phyloP scores from a whole-genome alignment of 108 stramenopile species.

The Cyclotella choctawhatcheeana region DNA sequence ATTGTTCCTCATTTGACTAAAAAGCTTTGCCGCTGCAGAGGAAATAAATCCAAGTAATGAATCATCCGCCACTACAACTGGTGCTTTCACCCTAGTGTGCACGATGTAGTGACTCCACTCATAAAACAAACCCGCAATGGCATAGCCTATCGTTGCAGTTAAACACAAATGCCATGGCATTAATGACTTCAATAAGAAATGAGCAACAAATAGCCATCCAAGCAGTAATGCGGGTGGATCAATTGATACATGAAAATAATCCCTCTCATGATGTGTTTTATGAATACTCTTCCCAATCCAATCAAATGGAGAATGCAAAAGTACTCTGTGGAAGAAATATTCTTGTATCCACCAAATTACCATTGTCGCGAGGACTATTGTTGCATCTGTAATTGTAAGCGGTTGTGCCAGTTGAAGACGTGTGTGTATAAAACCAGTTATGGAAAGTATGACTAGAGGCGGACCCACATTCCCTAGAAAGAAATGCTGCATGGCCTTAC shows the following conservation, averaged over 20 bases:
- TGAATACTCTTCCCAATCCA: conserved; percentile 77
- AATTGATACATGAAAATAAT: conserved; percentile 68
- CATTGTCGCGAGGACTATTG: conserved; percentile 37
- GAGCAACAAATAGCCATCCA: conserved; percentile 58
- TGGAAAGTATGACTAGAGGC: conserved; percentile 39
- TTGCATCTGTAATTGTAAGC: conserved; percentile 29
- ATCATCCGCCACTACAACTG: background rate
- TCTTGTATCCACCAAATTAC: conserved; percentile 75
- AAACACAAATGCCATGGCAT: conserved; percentile 61
- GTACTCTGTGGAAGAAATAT: conserved; percentile 56
- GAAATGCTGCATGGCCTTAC: conserved; percentile 40
- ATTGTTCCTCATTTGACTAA: conserved; percentile 57
- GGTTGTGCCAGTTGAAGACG: conserved; percentile 25
- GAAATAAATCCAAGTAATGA: background rate
- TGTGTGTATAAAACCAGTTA: conserved; percentile 27
- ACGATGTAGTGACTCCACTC: conserved; percentile 82
- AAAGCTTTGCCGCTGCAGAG: conserved; percentile 5
- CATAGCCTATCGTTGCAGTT: conserved; percentile 64
- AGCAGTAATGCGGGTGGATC: conserved; percentile 63
- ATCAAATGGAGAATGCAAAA: conserved; percentile 62
- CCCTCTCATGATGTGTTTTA: conserved; percentile 59
- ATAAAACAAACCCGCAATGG: conserved; percentile 62
- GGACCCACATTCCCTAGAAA: conserved; percentile 45
- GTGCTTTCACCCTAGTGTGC: conserved; percentile 65
- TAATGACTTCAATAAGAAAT: conserved; percentile 37